Base-by-base conservation (phyloP, 2,329 filamentous ascomycete species). In the Penicillium verrucosum region DNA sequence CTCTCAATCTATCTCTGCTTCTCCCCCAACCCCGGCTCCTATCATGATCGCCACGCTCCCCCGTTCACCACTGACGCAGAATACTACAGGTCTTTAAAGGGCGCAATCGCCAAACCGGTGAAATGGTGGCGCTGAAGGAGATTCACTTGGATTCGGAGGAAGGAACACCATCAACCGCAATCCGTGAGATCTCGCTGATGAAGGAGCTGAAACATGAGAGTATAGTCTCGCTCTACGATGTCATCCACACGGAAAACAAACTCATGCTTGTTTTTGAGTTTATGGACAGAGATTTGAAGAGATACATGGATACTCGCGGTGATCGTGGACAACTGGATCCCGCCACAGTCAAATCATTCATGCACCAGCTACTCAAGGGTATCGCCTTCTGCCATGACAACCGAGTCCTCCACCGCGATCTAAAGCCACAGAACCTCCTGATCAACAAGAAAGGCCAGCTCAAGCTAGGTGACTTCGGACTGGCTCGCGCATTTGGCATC, bases 161-260 rank as follows among this genome's bases (percentile, higher is more conserved):
- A 80, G 94, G 94, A 67, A 99, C 94, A 0, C 94, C 94, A 4
- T 95, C 90, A 50, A 99, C 94, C 0, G 94, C 94, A 45, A 99
- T 99, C 73, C 90, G 94, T 70, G 94, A 99, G 77, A 99, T 99
- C 69, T 97, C 92, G 1, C 83, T 99, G 56, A 97, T 99, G 94
- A 99, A 99, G 78, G 94, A 99, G 78, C 84, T 99, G 65, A 97
- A 97, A 77, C 94, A 99, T 77, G 92, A 97, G 74, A 97, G 97
- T 73, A 97, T 99, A 65, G 92, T 99, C 68, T 90, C 89, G 57
- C 86, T 99, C 5, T 91, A 97, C 82, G 94, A 99, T 81, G 94
- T 99, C 55, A 97, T 99, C 69, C 94, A 99, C 77, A 99, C 94
- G 57, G 94, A 99, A 80, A 99, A 97, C 79, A 99, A 99, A 76